Evolutionary conservation across 768 basidiomycete species (phyloP), one percentile per base, ranked within the genome.

Genomic region (Ramaria sp.): DNA sequence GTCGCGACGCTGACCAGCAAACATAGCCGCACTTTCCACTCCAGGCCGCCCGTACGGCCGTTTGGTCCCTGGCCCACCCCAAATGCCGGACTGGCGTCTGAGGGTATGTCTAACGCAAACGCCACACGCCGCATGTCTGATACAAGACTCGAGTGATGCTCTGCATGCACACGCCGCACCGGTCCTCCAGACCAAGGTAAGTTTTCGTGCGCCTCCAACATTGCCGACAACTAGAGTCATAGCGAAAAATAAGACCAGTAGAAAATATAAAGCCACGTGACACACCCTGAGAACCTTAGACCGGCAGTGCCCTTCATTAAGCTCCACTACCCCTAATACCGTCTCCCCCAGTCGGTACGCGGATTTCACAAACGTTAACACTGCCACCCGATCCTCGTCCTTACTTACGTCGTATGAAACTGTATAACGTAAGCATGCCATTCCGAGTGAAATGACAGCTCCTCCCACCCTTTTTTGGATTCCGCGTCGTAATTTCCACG

Each of bases 331-430:
- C 2, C 94, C 95, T 46, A 84, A 71, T 22, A 97, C 83, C 0
- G 92, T 93, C 71, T 99, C 94, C 3, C 95, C 95, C 0, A 97
- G 79, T 19, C 95, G 72, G 69, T 90, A 97, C 0, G 90, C 88
- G 41, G 86, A 83, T 70, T 97, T 97, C 24, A 88, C 83, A 61
- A 99, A 89, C 0, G 93, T 96, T 13, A 99, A 69, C 38, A 89
- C 84, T 6, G 95, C 94, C 58, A 98, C 91, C 42, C 83, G 82
- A 38, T 88, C 79, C 0, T 88, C 91, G 37, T 95, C 91, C 73
- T 97, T 96, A 66, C 84, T 88, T 55, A 97, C 92, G 71, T 97
- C 94, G 69, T 91, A 97, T 0, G 92, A 93, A 39, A 86, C 92
- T 95, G 62, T 22, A 51, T 38, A 19, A 34, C 22, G 52, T 48